These are phyloP conservation scores for Zoysia pacifica DNA, from an alignment of 176 grass and related monocot genomes.

Conservation along the genomic window DNA sequence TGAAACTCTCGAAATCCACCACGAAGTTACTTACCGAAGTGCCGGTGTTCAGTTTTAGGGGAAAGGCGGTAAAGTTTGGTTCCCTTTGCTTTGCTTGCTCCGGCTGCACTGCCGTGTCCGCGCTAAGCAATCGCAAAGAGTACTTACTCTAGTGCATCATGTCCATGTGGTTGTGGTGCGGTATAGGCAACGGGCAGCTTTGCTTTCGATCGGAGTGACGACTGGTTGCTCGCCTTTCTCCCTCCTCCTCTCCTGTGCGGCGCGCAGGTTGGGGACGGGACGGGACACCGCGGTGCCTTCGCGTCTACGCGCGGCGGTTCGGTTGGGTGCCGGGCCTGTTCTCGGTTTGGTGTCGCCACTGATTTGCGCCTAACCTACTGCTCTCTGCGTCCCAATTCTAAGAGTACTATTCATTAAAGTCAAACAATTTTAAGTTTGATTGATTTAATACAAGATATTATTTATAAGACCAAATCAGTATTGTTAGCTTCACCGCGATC, in stretches of 20 bases:
- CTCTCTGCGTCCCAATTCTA: background rate
- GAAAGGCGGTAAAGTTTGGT: background rate
- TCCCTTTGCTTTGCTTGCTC: conserved; percentile 16
- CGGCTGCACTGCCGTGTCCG: background rate
- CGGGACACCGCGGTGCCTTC: background rate
- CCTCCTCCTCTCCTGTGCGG: background rate
- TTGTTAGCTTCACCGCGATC: no score
- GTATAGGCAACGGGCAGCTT: background rate
- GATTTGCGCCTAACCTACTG: background rate
- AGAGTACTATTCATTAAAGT: background rate
- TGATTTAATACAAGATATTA: no score
- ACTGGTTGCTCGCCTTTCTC: background rate
- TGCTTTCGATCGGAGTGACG: background rate
- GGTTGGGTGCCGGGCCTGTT: background rate
- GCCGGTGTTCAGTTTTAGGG: no score
- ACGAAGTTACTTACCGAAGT: background rate
- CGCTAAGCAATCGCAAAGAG: background rate
- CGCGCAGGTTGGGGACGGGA: no score
- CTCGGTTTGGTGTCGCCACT: background rate
- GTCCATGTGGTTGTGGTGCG: no score
- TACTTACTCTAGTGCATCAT: background rate
- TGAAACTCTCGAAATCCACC: background rate
- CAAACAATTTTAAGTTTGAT: background rate
- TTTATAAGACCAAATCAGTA: no score
- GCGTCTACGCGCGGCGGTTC: background rate